A percentile compares a stretch with the other conserved stretches of the same genome.
phyloP scores from a whole-genome alignment of 106 monocot genomes.

The Allium sativum region DNA sequence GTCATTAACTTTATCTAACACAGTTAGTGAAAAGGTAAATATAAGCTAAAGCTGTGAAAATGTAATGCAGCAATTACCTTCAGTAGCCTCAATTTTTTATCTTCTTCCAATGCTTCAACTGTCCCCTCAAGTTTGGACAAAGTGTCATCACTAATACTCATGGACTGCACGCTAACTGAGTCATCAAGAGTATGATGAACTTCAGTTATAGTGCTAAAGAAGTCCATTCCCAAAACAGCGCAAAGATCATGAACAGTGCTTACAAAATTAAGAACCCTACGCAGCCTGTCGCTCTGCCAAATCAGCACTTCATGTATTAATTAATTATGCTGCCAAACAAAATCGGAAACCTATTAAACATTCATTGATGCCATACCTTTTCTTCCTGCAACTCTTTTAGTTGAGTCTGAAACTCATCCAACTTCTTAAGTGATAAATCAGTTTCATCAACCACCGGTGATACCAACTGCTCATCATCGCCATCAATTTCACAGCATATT shows the following conservation, averaged over 20 bases:
- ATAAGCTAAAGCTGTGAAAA: not conserved
- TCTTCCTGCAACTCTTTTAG: constrained; percentile 91
- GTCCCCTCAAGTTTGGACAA: constrained; percentile 66
- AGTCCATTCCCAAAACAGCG: constrained; percentile 91
- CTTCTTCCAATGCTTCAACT: constrained; percentile 60
- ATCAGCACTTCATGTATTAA: not conserved
- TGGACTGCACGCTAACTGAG: constrained; percentile 63
- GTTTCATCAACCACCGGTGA: constrained; percentile 53
- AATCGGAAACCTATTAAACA: no score
- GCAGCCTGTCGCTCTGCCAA: constrained; percentile 78
- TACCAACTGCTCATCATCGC: constrained; percentile 33
- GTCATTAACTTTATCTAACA: no score
- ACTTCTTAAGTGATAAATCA: constrained; percentile 73
- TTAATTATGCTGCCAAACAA: no score
- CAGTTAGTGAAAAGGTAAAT: not conserved
- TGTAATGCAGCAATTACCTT: constrained; percentile 46
- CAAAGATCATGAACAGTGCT: constrained; percentile 85
- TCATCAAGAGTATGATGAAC: constrained; percentile 86
- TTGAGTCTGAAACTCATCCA: constrained; percentile 69
- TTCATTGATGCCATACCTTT: constrained; percentile 33
- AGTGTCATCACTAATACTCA: constrained; percentile 89
- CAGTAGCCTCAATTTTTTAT: constrained; percentile 63
- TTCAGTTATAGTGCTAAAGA: constrained; percentile 77
- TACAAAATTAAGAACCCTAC: constrained; percentile 74
- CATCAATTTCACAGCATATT: constrained; percentile 68